Base-by-base conservation (phyloP, 768 basidiomycete genomes). In the Lactarius quietus region DNA sequence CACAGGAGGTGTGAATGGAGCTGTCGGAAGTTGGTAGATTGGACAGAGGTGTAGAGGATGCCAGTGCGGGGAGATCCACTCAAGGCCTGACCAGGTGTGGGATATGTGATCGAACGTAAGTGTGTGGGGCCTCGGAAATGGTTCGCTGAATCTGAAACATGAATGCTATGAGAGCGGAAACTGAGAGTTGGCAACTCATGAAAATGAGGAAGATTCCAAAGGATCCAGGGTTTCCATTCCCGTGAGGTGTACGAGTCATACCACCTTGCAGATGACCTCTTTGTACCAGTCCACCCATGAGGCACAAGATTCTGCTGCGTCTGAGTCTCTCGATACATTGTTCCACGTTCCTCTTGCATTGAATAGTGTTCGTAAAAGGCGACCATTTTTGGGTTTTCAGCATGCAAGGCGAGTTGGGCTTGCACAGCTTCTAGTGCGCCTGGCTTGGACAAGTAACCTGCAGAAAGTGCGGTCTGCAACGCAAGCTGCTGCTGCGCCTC, bases 251-350 rank as follows among this genome's bases (percentile, higher is more conserved):
- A 78, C 77, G 57, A 92, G 78, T 5, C 77, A 81, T 68, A 88
- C 82, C 18, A 83, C 80, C 67, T 89, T 85, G 71, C 92, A 94
- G 1, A 89, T 81, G 31, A 85, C 79, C 57, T 83, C 74, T 1
- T 92, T 91, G 71, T 92, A 89, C 92, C 90, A 92, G 62, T 90
- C 90, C 14, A 91, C 88, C 92, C 88, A 94, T 14, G 88, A 87
- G 2, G 81, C 86, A 70, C 87, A 90, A 6, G 75, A 72, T 10
- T 72, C 73, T 14, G 73, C 48, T 15, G 14, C 26, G 17, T 18
- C 39, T 41, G 39, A 15, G 39, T 71, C 65, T 33, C 20, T 55
- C 53, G 36, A 67, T n/a, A 66, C 70, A 38, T 76, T 72, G 6
- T 26, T 28, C 48, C 10, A 23, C 69, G 76, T 67, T 76, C 72